Evolutionary conservation across 345 rosid species (phyloP).

Genomic region (Punica granatum): DNA sequence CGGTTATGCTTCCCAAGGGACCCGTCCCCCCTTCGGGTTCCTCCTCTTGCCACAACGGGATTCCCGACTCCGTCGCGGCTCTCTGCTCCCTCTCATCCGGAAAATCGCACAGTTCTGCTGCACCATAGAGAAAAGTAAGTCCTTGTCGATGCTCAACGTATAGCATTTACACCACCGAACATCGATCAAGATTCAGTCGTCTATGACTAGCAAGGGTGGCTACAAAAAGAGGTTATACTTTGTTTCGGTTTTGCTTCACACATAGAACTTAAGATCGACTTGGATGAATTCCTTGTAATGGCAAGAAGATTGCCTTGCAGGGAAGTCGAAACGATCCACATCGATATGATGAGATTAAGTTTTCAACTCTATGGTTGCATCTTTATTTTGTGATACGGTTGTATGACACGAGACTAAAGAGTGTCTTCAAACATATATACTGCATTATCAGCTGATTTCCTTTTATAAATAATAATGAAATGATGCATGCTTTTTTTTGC

Average conservation of each 20-base stretch:
- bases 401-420: no score
- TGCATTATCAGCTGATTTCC: no score
- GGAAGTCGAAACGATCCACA: not conserved
- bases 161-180: not conserved
- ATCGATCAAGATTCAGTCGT: not conserved
- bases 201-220: not conserved
- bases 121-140: not conserved
- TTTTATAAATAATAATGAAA: no score
- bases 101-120: slow-evolving; percentile 12
- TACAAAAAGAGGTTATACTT: not conserved
- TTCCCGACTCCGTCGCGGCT: slow-evolving; percentile 24
- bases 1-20: slow-evolving; percentile 65
- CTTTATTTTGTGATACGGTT: no score
- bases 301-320: not conserved
- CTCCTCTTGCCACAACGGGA: slow-evolving; percentile 46
- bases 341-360: not conserved
- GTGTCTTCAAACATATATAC: no score
- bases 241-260: not conserved
- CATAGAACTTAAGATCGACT: not conserved
- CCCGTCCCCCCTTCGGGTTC: slow-evolving; percentile 56
- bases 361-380: no score
- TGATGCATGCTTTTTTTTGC: no score
- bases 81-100: slow-evolving; percentile 32
- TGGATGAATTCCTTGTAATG: no score
- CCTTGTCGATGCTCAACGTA: not conserved